Evolutionary conservation across 371 early-diverging fungal species (phyloP), one percentile per base, ranked within the genome.

Genomic region (Haplosporangium sp.): DNA sequence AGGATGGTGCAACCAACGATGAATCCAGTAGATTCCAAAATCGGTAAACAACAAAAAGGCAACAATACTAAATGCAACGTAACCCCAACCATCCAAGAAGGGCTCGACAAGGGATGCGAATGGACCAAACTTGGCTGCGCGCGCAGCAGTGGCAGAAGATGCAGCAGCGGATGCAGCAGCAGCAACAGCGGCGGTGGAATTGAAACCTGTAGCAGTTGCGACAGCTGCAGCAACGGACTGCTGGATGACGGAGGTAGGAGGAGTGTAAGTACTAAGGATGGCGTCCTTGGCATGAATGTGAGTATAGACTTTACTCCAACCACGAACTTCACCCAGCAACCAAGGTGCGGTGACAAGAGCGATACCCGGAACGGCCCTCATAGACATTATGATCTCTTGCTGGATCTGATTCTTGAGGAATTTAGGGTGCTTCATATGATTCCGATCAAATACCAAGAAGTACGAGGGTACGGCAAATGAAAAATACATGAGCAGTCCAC

Each of bases 11-110:
- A 94, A 87, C 71, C 88, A 88, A 17, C 98, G 93, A 84, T 97
- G 98, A 72, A 97, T 92, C 95, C 96, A 96, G 82, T 98, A 98
- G 72, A 98, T 95, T 63, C 94, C 89, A 77, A 90, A 93, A 74
- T 98, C 98, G 44, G 97, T 97, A 72, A 97, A 96, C 77, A 95
- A 77, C 69, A 98, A 86, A 83, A 97, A 98, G 70, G 85, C 63
- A 48, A 89, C 83, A 4, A 94, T 77, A 66, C 91, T 91, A 8
- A 89, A 15, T 4, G 90, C 44, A 47, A 94, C 75, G 69, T 93
- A 96, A 17, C 87, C 72, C 90, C 93, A 94, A 10, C 91, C 93
- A 67, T 92, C 78, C 70, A 69, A 53, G 1, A 78, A 59, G 8
- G 72, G 72, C 34, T 65, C 73, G 13, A 78, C 45, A 10, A 73